These are phyloP conservation scores for Coprinopsis sp. DNA, from an alignment of 768 basidiomycete genomes.

Conservation along the genomic window DNA sequence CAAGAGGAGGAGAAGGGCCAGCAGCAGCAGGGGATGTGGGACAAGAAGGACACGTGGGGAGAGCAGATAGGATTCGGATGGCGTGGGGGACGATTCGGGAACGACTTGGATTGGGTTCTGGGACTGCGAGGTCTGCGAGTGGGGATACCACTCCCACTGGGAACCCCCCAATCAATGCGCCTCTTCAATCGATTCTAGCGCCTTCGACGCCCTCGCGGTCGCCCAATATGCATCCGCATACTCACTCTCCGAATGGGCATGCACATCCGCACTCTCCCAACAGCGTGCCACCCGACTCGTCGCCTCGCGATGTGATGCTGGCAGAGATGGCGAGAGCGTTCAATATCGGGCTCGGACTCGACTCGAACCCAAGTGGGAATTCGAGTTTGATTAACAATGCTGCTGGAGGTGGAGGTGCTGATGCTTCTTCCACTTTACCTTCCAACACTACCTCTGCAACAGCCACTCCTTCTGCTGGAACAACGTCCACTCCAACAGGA, in stretches of 20 bases:
- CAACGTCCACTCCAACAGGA: not conserved
- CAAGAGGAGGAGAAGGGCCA: not conserved
- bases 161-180: not conserved
- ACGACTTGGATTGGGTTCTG: conserved; percentile 45
- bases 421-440: no score
- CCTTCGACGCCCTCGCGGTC: conserved; percentile 7
- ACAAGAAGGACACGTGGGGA: conserved; percentile 18
- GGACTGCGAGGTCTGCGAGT: conserved; percentile 1
- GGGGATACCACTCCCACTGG: conserved; percentile 2
- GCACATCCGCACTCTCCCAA: not conserved
- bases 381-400: conserved; percentile 6
- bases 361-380: conserved; percentile 18
- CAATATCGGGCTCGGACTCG: conserved; percentile 61
- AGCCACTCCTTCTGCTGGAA: not conserved
- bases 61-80: conserved; percentile 51
- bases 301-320: conserved; percentile 60
- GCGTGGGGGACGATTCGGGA: conserved; percentile 69
- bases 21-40: not conserved
- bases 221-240: no score
- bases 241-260: not conserved
- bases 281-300: not conserved
- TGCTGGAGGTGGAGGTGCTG: conserved; percentile 4
- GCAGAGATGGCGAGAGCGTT: conserved; percentile 81
- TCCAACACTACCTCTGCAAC: no score
- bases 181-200: not conserved